Evolutionary conservation across 208 protist genomes (phyloP).

Genomic region (Wallacemonas sp.): DNA sequence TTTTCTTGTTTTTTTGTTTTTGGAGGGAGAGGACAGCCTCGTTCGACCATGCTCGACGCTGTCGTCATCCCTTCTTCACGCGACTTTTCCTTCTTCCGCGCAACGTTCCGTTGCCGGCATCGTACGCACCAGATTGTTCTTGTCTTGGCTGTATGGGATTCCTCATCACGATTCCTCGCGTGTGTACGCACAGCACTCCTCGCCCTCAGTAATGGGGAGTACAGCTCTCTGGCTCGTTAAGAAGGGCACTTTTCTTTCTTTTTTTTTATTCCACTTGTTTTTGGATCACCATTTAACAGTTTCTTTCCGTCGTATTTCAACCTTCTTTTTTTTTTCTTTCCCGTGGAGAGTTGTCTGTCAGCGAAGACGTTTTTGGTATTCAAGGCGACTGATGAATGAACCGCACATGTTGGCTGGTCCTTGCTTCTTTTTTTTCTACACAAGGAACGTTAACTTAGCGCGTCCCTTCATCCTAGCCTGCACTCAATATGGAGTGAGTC

Average conservation of each 20-base stretch:
- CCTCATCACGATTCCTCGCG: constrained; percentile 11
- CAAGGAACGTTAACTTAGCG: neutral
- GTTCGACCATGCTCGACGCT: no score
- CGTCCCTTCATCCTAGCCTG: no score
- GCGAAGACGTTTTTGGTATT: neutral
- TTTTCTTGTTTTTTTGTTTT: constrained; percentile 13
- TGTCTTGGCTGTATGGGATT: constrained; percentile 8
- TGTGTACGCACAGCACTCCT: constrained; percentile 14
- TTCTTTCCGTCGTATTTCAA: constrained; percentile 3
- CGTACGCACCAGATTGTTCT: constrained; percentile 2
- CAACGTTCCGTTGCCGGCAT: no score
- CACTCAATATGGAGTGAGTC: neutral
- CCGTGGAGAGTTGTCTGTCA: neutral
- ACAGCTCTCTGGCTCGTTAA: neutral
- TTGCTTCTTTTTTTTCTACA: neutral
- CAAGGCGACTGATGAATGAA: no score
- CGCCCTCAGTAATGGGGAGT: constrained; percentile 11
- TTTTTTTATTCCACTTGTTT: constrained; percentile 4
- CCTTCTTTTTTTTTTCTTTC: constrained; percentile 4
- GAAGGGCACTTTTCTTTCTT: constrained; percentile 10
- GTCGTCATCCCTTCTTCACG: no score
- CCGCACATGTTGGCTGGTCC: no score
- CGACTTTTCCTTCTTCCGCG: constrained; percentile 7
- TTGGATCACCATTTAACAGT: neutral
- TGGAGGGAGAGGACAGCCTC: no score